These are phyloP conservation scores for Colletotrichum spinosum DNA, from an alignment of 2,329 filamentous ascomycete species.

Conservation along the genomic window DNA sequence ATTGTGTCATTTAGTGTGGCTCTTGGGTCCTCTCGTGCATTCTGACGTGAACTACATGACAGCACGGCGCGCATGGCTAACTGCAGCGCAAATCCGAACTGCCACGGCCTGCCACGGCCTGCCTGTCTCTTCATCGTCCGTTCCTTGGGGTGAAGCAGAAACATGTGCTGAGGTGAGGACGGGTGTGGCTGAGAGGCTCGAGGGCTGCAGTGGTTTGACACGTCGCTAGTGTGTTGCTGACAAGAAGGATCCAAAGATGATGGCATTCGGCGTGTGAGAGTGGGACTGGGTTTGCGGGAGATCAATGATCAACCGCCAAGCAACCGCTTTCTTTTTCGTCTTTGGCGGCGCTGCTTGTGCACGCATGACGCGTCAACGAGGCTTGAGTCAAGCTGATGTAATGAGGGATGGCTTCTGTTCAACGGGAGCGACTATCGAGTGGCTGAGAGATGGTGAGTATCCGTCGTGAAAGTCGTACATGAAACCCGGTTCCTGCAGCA, in stretches of 20 bases:
- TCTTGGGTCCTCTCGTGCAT: too few relatives aligned
- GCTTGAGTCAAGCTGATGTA: conserved; percentile 26
- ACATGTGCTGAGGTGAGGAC: not conserved
- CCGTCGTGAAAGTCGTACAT: conserved; percentile 5
- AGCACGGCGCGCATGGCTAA: not conserved
- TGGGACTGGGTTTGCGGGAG: conserved; percentile 6
- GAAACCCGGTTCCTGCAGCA: conserved; percentile 37
- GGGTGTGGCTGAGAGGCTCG: conserved; percentile 19
- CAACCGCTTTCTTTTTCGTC: not conserved
- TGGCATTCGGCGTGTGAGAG: not conserved
- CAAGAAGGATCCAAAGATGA: conserved; percentile 6
- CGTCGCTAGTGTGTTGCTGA: conserved; percentile 11
- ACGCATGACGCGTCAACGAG: conserved; percentile 21
- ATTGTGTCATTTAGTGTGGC: conserved; percentile 23
- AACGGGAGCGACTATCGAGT: not conserved
- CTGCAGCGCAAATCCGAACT: conserved; percentile 15
- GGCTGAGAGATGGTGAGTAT: conserved; percentile 2
- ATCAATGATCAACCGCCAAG: conserved; percentile 16
- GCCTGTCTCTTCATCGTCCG: too few relatives aligned
- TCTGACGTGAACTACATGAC: not conserved
- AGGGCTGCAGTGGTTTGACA: conserved; percentile 14
- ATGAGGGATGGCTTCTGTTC: conserved; percentile 4
- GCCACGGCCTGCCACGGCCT: too few relatives aligned
- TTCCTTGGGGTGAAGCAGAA: not conserved
- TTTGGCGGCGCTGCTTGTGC: not conserved